These are phyloP conservation scores for Penicillium coprophilum DNA, from an alignment of 495 filamentous ascomycete species.

Conservation along the genomic window DNA sequence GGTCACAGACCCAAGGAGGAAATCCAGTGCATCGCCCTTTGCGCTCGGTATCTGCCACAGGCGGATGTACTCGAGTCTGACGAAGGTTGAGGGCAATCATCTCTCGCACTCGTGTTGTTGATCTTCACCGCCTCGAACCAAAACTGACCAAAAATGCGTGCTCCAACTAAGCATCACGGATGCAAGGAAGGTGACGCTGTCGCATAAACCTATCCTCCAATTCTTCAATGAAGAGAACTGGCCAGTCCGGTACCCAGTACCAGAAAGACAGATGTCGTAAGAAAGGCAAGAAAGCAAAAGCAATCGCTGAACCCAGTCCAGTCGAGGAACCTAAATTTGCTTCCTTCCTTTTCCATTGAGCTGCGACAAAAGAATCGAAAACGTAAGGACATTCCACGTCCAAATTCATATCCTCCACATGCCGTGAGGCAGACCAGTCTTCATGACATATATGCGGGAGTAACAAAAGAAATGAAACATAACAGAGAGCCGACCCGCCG, in stretches of 20 bases:
- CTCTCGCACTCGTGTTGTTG: constrained; percentile 6
- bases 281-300: constrained; percentile 16
- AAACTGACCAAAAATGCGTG: constrained; percentile 14
- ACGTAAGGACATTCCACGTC: constrained; percentile 50
- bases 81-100: constrained; percentile 2
- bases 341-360: constrained; percentile 22
- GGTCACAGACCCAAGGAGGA: constrained; percentile 25
- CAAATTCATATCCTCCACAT: constrained; percentile 49
- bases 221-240: constrained; percentile 21
- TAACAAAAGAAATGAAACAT: constrained; percentile 35
- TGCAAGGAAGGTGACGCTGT: constrained; percentile 24
- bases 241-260: constrained; percentile 50
- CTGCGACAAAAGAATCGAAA: constrained; percentile 44
- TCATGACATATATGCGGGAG: constrained; percentile 52
- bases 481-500: constrained; percentile 56
- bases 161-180: constrained; percentile 43
- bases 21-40: constrained; percentile 11
- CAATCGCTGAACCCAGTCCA: constrained; percentile 24
- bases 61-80: constrained; percentile 17
- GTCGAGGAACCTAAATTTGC: constrained; percentile 5
- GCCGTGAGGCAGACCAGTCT: constrained; percentile 63
- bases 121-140: constrained; percentile 11
- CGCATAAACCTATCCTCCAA: constrained; percentile 34
- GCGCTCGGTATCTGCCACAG: constrained; percentile 24
- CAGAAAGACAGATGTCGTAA: constrained; percentile 34